These are phyloP conservation scores for Paralagenidium karlingii DNA, from an alignment of 352 stramenopile genomes.

Conservation along the genomic window DNA sequence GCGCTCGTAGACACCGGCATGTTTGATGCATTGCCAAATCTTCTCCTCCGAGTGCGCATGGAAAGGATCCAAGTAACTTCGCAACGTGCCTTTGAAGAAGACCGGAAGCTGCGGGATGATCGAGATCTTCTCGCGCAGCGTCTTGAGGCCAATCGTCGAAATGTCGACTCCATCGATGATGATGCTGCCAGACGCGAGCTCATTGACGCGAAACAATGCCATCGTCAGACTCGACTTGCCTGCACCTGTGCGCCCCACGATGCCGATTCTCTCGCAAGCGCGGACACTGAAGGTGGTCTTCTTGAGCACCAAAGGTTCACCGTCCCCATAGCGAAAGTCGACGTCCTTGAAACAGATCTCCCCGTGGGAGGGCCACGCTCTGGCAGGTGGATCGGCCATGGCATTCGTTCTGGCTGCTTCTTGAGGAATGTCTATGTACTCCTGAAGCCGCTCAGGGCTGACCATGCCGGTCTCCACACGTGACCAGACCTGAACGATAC, in stretches of 20 bases:
- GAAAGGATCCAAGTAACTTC: slow-evolving; percentile 90
- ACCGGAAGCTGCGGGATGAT: slow-evolving; percentile 93
- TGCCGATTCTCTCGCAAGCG: slow-evolving; percentile 69
- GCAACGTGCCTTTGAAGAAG: slow-evolving; percentile 88
- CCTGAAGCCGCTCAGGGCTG: slow-evolving; percentile 77
- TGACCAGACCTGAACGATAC: slow-evolving; percentile 73
- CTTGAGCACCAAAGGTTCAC: too few species aligned
- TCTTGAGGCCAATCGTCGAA: slow-evolving; percentile 59
- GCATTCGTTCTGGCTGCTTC: too few species aligned
- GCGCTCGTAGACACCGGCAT: slow-evolving; percentile 38
- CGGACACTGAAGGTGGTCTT: too few species aligned
- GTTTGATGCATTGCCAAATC: too few species aligned
- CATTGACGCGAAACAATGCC: slow-evolving; percentile 1
- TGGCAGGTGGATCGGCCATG: too few species aligned
- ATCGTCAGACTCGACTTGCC: slow-evolving; percentile 2
- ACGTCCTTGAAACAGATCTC: slow-evolving; percentile 10
- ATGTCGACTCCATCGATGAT: slow-evolving; percentile 89
- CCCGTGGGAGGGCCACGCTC: slow-evolving; percentile 86
- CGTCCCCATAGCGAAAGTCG: slow-evolving; percentile 7
- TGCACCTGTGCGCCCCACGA: neutral
- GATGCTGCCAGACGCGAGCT: slow-evolving; percentile 54
- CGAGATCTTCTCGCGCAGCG: slow-evolving; percentile 76
- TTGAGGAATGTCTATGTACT: slow-evolving; percentile 48
- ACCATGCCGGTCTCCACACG: slow-evolving; percentile 71
- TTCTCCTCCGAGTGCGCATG: slow-evolving; percentile 52